Evolutionary conservation across 768 basidiomycete genomes (phyloP).

Genomic region (Russula ochroleuca): DNA sequence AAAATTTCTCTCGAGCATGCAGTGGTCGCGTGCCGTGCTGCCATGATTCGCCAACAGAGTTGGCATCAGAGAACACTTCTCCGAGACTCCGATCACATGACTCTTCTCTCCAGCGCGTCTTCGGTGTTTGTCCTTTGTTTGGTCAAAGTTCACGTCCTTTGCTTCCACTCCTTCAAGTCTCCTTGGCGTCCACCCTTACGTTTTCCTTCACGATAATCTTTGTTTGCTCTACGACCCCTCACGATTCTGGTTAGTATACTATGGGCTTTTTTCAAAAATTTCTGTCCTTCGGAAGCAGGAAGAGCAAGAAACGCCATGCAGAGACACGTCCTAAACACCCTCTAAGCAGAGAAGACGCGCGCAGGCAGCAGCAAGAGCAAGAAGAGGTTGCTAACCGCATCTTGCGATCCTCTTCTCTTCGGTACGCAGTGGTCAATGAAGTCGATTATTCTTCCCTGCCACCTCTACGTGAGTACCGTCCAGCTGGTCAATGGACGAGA

Average conservation of each 20-base stretch:
- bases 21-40: conserved; percentile 65
- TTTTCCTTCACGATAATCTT: neutral
- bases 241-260: conserved; percentile 15
- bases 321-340: conserved; percentile 9
- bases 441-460: conserved; percentile 55
- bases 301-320: conserved; percentile 43
- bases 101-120: neutral
- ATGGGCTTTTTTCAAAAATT: conserved; percentile 73
- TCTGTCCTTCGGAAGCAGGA: conserved; percentile 66
- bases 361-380: conserved; percentile 44
- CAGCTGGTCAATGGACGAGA: neutral
- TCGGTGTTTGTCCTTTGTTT: conserved; percentile 19
- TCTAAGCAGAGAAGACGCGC: conserved; percentile 11
- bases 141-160: conserved; percentile 13
- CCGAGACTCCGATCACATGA: conserved; percentile 24
- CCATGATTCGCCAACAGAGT: conserved; percentile 28
- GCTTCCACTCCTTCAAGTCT: neutral
- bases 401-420: conserved; percentile 68
- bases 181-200: neutral
- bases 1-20: conserved; percentile 75
- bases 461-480: conserved; percentile 59
- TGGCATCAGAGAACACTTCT: conserved; percentile 28
- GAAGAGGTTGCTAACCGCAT: conserved; percentile 50
- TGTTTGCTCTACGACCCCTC: conserved; percentile 16
- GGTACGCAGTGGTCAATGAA: conserved; percentile 54